phyloP scores from a whole-genome alignment of 2,329 filamentous ascomycete genomes.

The Bimuria novae-zelandiae region DNA sequence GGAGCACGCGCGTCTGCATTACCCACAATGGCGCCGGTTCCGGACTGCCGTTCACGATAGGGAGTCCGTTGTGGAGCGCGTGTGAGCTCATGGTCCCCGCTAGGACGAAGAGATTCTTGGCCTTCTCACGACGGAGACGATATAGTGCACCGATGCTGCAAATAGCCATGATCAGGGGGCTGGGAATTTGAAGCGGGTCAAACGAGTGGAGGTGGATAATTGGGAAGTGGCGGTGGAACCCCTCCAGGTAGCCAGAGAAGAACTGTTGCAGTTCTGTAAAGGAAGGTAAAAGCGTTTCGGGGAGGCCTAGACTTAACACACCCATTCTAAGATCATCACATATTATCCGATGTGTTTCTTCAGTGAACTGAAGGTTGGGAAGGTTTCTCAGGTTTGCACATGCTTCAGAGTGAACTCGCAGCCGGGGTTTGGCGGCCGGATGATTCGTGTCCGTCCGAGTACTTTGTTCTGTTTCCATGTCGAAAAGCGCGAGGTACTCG shows the following conservation, averaged over 20 bases:
- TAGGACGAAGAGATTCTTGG: conserved; percentile 25
- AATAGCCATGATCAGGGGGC: conserved; percentile 40
- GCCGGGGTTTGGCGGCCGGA: background rate
- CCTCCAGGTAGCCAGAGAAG: conserved; percentile 36
- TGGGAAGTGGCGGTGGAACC: conserved; percentile 42
- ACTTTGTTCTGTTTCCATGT: conserved; percentile 2
- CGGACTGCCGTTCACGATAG: conserved; percentile 4
- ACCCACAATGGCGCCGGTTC: conserved; percentile 31
- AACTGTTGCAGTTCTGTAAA: conserved; percentile 33
- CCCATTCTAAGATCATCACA: conserved; percentile 17
- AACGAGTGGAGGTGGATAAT: conserved; percentile 42
- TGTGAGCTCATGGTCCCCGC: conserved; percentile 21
- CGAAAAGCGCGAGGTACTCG: conserved; percentile 8
- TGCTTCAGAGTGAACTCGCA: conserved; percentile 9
- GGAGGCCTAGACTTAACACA: conserved; percentile 8
- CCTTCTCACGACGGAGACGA: conserved; percentile 37
- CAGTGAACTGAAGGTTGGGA: conserved; percentile 11
- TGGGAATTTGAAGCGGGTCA: conserved; percentile 28
- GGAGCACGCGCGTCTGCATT: conserved; percentile 36
- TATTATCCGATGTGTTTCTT: conserved; percentile 12
- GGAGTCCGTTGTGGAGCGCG: conserved; percentile 12
- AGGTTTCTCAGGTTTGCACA: conserved; percentile 5
- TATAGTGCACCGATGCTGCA: conserved; percentile 45
- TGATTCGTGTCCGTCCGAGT: background rate
- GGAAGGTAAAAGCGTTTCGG: conserved; percentile 17